Percentiles rank a stretch among this genome's conserved stretches.
phyloP scores from a whole-genome alignment of 2,329 filamentous ascomycete species.

The Periglandula ipomoeae region DNA sequence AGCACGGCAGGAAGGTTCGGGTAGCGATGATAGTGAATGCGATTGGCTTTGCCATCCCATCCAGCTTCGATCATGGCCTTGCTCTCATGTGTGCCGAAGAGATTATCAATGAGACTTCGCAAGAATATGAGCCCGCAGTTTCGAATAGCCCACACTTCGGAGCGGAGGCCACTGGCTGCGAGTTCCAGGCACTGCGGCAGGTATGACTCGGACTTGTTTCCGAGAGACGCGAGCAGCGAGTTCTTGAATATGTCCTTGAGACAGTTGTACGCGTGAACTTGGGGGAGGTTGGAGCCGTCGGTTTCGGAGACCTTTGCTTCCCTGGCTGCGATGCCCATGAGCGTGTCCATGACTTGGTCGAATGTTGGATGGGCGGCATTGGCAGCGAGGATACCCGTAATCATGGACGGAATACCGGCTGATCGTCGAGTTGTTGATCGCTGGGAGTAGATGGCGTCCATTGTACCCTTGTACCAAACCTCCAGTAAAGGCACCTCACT shows the following conservation, averaged over 20 bases:
- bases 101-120: constrained; percentile 69
- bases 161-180: constrained; percentile 71
- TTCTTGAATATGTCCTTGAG: constrained; percentile 87
- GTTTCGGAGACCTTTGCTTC: constrained; percentile 46
- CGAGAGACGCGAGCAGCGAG: constrained; percentile 63
- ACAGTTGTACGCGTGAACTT: constrained; percentile 93
- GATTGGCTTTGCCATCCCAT: constrained; percentile 54
- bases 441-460: constrained; percentile 64
- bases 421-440: constrained; percentile 81
- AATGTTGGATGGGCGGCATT: constrained; percentile 53
- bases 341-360: constrained; percentile 50
- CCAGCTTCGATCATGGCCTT: constrained; percentile 52
- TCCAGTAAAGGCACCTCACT: constrained; percentile 41
- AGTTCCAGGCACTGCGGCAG: constrained; percentile 66
- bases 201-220: constrained; percentile 63
- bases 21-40: constrained; percentile 62
- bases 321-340: constrained; percentile 49
- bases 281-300: constrained; percentile 62
- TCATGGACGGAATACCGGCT: constrained; percentile 80
- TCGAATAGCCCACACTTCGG: constrained; percentile 83
- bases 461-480: constrained; percentile 64
- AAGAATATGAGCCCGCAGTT: constrained; percentile 90
- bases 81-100: constrained; percentile 68
- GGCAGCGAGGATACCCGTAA: constrained; percentile 70
- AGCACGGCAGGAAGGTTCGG: constrained; percentile 56